Percentiles rank a stretch among this genome's conserved stretches.
These are phyloP conservation scores for Vanderwaltozyma yarrowii DNA, from an alignment of 805 yeast species.

Conservation along the genomic window DNA sequence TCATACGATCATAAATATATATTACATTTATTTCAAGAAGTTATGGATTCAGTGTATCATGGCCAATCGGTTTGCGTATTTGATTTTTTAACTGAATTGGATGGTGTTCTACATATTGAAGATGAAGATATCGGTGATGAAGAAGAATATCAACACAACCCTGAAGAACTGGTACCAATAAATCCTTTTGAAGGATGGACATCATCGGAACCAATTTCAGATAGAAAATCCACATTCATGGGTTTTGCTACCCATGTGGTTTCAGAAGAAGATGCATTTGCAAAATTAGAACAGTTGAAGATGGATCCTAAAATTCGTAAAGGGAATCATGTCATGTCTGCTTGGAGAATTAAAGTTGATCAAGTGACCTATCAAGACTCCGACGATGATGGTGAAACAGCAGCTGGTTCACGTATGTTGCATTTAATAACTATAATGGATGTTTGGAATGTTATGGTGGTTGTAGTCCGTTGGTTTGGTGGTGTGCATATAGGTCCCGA, in stretches of 20 bases:
- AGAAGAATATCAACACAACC: no score
- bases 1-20: conserved; percentile 39
- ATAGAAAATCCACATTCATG: conserved; percentile 77
- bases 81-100: conserved; percentile 64
- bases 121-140: conserved; percentile 22
- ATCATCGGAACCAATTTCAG: conserved; percentile 65
- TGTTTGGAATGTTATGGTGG: conserved; percentile 72
- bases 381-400: conserved; percentile 96
- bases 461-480: conserved; percentile 86
- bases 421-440: conserved; percentile 74
- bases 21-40: conserved; percentile 37
- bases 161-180: conserved; percentile 8
- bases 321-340: conserved; percentile 75
- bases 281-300: conserved; percentile 40
- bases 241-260: conserved; percentile 59
- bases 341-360: conserved; percentile 60
- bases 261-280: conserved; percentile 58
- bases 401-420: conserved; percentile 83
- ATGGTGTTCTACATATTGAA: conserved; percentile 37
- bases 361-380: conserved; percentile 68
- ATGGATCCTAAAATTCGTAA: conserved; percentile 56
- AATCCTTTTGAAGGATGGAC: conserved; percentile 67
- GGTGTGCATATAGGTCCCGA: conserved; percentile 90
- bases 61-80: conserved; percentile 66
- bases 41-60: conserved; percentile 42